A percentile compares a stretch with the other conserved stretches of the same genome.
phyloP scores from a whole-genome alignment of 257 asterid genomes.

The Rauvolfia tetraphylla region DNA sequence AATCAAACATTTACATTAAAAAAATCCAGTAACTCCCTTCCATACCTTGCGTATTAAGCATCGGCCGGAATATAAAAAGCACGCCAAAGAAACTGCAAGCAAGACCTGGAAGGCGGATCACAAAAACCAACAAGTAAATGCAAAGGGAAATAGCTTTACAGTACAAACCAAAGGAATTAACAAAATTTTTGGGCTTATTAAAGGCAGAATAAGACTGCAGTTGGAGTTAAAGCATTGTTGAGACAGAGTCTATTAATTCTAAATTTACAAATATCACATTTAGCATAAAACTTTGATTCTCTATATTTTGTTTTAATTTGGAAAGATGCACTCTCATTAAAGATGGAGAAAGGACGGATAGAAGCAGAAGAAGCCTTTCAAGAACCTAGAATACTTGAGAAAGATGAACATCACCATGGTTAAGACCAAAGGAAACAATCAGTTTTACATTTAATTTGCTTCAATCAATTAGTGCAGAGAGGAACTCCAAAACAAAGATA shows the following conservation, averaged over 20 bases:
- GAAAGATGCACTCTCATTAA: not conserved
- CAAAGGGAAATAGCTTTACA: too few species aligned
- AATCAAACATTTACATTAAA: not conserved
- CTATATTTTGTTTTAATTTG: not conserved
- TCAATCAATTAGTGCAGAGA: not conserved
- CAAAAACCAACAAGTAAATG: not conserved
- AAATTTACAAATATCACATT: not conserved
- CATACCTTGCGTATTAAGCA: conserved; percentile 31
- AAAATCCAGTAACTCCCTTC: conserved; percentile 4
- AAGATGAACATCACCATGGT: not conserved
- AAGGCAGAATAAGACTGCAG: not conserved
- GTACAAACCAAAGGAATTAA: not conserved
- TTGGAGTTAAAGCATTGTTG: not conserved
- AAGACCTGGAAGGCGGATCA: conserved; percentile 31
- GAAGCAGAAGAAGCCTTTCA: not conserved
- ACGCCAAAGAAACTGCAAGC: conserved; percentile 46
- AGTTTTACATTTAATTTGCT: not conserved
- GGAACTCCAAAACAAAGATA: not conserved
- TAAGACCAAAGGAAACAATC: not conserved
- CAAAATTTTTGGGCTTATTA: not conserved
- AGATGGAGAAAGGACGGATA: not conserved
- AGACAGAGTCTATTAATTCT: not conserved
- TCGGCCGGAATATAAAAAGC: conserved; percentile 33
- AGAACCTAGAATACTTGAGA: not conserved
- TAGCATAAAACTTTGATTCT: not conserved